Base-by-base conservation (phyloP, 805 yeast genomes). In the Sugiyamaella qingdaonensis region DNA sequence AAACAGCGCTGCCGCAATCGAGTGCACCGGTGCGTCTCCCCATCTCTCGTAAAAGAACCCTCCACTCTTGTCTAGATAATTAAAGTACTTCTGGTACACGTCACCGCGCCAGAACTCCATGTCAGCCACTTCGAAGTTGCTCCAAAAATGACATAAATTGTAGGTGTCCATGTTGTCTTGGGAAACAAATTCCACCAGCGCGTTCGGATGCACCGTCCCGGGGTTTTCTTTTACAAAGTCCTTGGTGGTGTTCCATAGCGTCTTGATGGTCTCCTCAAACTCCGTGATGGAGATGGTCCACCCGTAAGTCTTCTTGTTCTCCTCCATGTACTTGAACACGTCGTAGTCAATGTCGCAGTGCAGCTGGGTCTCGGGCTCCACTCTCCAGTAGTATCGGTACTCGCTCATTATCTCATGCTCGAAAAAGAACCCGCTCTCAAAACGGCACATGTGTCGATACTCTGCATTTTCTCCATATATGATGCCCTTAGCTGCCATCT, bases 11-110 rank as follows among this genome's bases (percentile, higher is more conserved):
- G 81, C 86, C 4, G 87, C 95, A 48, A 88, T 76, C 0, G 95
- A 80, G 70, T 88, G 95, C n/a, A 88, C 80, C 2, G 95, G 95
- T 0, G 95, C 96, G 69, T 88, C 96, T 18, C 96, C 96, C 95
- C 96, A 88, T 59, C 96, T 76, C 71, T 88, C 94, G 64, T 86
- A 86, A 67, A 80, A 87, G 66, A 87, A 87, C 0, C 95, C 95
- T 53, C 95, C 95, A 2, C 78, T 66, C 46, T 68, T 55, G 64
- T 87, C 95, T 44, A 87, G 71, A 64, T 72, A 71, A 19, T 85
- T 73, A 65, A 86, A 86, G 68, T 78, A 85, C 8, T 76, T 73
- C 44, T 75, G 72, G 68, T 85, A 86, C 18, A 77, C 74, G 35
- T 74, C 67, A 0, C 80, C 72, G 58, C 89, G 73, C 79, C 83